These are phyloP conservation scores for Stagonosporopsis rhizophila DNA, from an alignment of 2,329 filamentous ascomycete genomes.

Conservation along the genomic window DNA sequence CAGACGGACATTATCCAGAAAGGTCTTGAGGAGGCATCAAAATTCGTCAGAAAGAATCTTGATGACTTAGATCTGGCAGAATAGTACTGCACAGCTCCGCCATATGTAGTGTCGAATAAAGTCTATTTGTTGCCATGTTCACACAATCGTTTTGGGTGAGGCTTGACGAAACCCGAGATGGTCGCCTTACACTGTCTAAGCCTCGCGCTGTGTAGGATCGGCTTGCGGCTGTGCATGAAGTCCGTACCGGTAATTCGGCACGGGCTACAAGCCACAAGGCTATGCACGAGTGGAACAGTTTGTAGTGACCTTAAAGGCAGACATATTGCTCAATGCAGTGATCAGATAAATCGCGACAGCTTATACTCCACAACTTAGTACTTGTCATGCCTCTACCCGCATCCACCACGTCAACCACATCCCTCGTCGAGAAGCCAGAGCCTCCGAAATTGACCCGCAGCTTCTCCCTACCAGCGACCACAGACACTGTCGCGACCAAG, in stretches of 20 bases:
- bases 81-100: conserved; percentile 12
- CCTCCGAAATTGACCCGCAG: conserved; percentile 5
- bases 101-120: background rate
- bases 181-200: conserved; percentile 1
- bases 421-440: background rate
- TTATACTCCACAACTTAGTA: background rate
- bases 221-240: conserved; percentile 4
- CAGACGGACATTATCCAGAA: conserved; percentile 72
- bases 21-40: conserved; percentile 64
- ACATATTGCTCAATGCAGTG: too few species aligned
- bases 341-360: background rate
- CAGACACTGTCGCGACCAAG: background rate
- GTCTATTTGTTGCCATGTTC: background rate
- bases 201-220: background rate
- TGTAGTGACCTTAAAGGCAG: background rate
- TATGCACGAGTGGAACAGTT: background rate
- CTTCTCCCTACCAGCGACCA: conserved; percentile 2
- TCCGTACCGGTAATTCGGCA: background rate
- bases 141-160: background rate
- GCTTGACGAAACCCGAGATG: background rate
- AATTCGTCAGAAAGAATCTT: conserved; percentile 64
- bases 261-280: conserved; percentile 2
- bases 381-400: background rate
- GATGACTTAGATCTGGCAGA: conserved; percentile 57
- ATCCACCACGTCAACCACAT: conserved; percentile 4